Base-by-base conservation (phyloP, 2,329 filamentous ascomycete genomes). In the Alternaria brassicae region DNA sequence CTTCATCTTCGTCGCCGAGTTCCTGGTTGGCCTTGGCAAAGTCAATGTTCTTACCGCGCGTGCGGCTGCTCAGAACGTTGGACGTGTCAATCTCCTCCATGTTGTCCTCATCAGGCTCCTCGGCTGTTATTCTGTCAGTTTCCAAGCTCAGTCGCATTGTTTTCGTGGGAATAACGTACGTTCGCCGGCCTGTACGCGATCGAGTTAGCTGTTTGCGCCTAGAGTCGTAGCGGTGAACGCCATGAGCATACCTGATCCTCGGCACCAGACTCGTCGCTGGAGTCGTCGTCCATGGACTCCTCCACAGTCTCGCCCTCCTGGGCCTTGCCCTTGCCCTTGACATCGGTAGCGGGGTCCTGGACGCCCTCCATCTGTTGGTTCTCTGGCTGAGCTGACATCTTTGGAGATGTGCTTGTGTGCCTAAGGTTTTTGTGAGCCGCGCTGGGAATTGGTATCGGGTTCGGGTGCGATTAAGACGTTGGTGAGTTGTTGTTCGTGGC, bases 291-390 rank as follows among this genome's bases (percentile, higher is more conserved):
- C 30, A 90, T 90, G 70, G 92, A 90, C 42, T 89, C 90, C 86
- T 92, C 91, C 73, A 87, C 81, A 69, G 90, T 87, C 67, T 88
- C 81, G 40, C 79, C 79, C 53, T 87, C 85, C 39, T 81, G 76
- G 39, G 86, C 89, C 84, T 97, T 97, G 82, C 92, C 92, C 85
- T 97, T 97, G 80, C 91, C 92, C 85, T 96, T 96, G 78, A 83
- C 84, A 62, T 82, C 76, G 62, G 78, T 74, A 63, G 82, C 78
- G 63, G 85, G 74, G 58, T 74, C 71, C 67, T 77, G 74, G 57
- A 73, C 69, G 49, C 71, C 75, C 63, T 75, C 74, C 75, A 77
- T 78, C 56, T 75, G 68, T 63, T 77, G 74, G 62, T 77, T 70
- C 48, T 72, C 66, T 30, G 67, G 56, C 59, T 73, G 72, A 44